These are phyloP conservation scores for Ophiocordyceps unilateralis DNA, from an alignment of 2,329 filamentous ascomycete species.

Conservation along the genomic window DNA sequence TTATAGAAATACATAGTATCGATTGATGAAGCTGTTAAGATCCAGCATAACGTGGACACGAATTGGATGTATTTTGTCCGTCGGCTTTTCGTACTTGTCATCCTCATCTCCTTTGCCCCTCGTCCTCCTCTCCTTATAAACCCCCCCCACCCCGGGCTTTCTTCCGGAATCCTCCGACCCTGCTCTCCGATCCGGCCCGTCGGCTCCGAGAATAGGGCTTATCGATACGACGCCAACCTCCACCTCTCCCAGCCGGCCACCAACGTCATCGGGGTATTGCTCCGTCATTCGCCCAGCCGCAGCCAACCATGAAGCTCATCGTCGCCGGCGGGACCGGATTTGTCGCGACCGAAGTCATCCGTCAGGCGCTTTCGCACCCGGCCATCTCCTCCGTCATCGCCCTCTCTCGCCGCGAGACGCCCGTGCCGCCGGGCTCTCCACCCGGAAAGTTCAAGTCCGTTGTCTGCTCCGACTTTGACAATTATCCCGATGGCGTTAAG, in stretches of 20 bases:
- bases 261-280: neutral
- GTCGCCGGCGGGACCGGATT: constrained; percentile 24
- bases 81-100: too few relatives aligned
- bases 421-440: constrained; percentile 7
- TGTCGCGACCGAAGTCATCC: constrained; percentile 24
- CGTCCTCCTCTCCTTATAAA: too few relatives aligned
- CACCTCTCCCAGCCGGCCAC: too few relatives aligned
- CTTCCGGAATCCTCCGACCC: too few relatives aligned
- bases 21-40: too few relatives aligned
- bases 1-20: too few relatives aligned
- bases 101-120: too few relatives aligned
- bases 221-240: neutral
- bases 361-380: constrained; percentile 19
- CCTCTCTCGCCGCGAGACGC: constrained; percentile 19
- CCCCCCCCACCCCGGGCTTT: too few relatives aligned
- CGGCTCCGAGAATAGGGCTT: neutral
- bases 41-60: too few relatives aligned
- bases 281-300: neutral
- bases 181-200: too few relatives aligned
- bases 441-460: constrained; percentile 21
- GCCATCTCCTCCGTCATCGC: constrained; percentile 22
- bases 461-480: constrained; percentile 19
- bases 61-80: too few relatives aligned
- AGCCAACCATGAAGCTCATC: constrained; percentile 24
- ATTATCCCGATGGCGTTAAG: constrained; percentile 22